phyloP scores from a whole-genome alignment of 75 land plant genomes.

The Selaginella tamariscina region DNA sequence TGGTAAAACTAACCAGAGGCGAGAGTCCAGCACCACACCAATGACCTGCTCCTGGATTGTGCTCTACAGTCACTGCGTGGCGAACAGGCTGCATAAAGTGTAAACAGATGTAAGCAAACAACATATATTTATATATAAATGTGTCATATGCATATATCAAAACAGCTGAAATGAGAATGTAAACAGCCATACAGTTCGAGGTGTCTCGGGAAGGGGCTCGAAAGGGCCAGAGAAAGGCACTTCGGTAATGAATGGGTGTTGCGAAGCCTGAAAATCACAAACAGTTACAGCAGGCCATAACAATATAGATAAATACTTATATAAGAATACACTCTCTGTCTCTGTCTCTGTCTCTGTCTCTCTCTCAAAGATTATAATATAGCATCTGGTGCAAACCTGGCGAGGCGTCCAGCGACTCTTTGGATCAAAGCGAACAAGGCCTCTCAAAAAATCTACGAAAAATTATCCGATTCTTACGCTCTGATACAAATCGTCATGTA shows the following conservation, averaged over 20 bases:
- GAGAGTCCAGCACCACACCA: constrained; percentile 31
- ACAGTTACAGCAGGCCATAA: neutral
- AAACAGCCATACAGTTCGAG: constrained; percentile 15
- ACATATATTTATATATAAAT: neutral
- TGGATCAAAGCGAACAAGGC: constrained; percentile 25
- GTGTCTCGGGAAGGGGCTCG: constrained; percentile 18
- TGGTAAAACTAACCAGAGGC: constrained; percentile 32
- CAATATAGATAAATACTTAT: neutral
- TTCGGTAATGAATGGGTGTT: constrained; percentile 24
- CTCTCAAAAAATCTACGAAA: constrained; percentile 24
- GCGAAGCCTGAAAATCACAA: constrained; percentile 17
- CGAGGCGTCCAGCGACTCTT: constrained; percentile 24
- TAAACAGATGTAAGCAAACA: too few relatives aligned
- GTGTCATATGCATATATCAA: neutral
- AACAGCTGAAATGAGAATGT: neutral
- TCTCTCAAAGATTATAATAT: neutral
- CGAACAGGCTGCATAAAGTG: constrained; percentile 19
- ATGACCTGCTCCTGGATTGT: constrained; percentile 23
- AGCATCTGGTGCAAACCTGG: constrained; percentile 17
- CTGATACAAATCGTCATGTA: constrained; percentile 3
- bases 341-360: neutral
- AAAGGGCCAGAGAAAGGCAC: constrained; percentile 22
- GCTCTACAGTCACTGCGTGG: constrained; percentile 20
- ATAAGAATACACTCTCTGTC: neutral
- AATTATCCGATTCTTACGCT: constrained; percentile 5